Conservation (phyloP, 345 rosid species). For the Eucalyptus polybractea region DNA sequence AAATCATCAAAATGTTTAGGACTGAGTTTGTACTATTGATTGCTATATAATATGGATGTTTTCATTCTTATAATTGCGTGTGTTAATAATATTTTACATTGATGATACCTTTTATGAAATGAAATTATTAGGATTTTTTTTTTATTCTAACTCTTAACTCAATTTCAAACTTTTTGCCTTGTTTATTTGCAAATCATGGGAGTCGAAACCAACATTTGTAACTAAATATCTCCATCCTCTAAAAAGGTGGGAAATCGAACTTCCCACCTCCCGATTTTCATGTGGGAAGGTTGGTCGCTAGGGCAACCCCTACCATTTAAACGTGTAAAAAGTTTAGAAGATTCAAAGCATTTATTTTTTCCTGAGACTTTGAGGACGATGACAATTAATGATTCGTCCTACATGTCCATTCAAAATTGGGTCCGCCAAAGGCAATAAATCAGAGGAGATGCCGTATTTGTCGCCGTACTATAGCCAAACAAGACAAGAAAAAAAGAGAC, state of each 20-base stretch:
- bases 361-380: background rate
- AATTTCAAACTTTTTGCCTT: too few species aligned
- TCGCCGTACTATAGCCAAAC: background rate
- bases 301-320: background rate
- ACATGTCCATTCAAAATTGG: background rate
- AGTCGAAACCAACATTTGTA: too few species aligned
- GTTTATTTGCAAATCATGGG: accelerated
- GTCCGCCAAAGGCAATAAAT: background rate
- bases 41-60: background rate
- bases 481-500: background rate
- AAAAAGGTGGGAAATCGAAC: too few species aligned
- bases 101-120: background rate
- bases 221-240: too few species aligned
- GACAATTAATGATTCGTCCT: background rate
- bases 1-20: background rate
- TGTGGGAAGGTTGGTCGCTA: too few species aligned
- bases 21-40: background rate
- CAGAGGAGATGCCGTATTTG: background rate
- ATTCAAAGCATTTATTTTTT: background rate
- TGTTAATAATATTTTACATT: background rate
- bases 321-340: background rate
- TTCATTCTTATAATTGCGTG: background rate
- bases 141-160: too few species aligned
- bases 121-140: background rate
- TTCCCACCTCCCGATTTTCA: too few species aligned